Percentiles rank a stretch among this genome's conserved stretches.
phyloP scores from a whole-genome alignment of 805 yeast species.

The Priceomyces melissophilus region DNA sequence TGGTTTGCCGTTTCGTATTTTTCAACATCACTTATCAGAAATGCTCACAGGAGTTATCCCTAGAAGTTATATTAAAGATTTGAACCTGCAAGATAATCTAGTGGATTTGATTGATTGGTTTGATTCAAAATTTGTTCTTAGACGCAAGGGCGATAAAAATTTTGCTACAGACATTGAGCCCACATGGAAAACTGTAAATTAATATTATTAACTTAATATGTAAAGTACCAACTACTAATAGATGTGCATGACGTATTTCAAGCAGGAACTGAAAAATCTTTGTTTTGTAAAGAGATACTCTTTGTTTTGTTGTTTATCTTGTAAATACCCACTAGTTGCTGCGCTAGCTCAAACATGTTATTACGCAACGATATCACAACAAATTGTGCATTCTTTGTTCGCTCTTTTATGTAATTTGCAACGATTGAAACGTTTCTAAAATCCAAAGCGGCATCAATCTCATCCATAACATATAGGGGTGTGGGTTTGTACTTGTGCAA shows the following conservation, averaged over 20 bases:
- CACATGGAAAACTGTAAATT: conserved; percentile 9
- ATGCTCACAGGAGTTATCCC: conserved; percentile 64
- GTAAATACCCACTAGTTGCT: conserved; percentile 91
- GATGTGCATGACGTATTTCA: conserved; percentile 1
- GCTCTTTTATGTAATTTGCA: conserved; percentile 92
- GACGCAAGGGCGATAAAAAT: conserved; percentile 63
- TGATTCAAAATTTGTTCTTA: conserved; percentile 64
- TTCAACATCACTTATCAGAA: conserved; percentile 84
- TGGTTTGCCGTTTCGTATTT: conserved; percentile 80
- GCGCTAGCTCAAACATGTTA: conserved; percentile 96
- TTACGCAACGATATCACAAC: conserved; percentile 92
- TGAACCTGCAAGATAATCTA: conserved; percentile 60
- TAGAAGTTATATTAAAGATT: conserved; percentile 35
- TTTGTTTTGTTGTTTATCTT: conserved; percentile 88
- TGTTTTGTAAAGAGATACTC: conserved; percentile 74
- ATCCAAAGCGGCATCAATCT: conserved; percentile 97
- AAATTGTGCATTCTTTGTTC: conserved; percentile 95
- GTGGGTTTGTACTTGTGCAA: conserved; percentile 95
- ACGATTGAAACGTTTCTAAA: conserved; percentile 96
- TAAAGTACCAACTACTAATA: neutral
- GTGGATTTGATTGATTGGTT: conserved; percentile 79
- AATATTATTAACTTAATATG: neutral
- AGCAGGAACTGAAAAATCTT: conserved; percentile 36
- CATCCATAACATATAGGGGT: conserved; percentile 97
- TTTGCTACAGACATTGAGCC: conserved; percentile 57